Evolutionary conservation across 2,329 filamentous ascomycete species (phyloP), one percentile per base, ranked within the genome.

Genomic region (Neofusicoccum umdonicola): DNA sequence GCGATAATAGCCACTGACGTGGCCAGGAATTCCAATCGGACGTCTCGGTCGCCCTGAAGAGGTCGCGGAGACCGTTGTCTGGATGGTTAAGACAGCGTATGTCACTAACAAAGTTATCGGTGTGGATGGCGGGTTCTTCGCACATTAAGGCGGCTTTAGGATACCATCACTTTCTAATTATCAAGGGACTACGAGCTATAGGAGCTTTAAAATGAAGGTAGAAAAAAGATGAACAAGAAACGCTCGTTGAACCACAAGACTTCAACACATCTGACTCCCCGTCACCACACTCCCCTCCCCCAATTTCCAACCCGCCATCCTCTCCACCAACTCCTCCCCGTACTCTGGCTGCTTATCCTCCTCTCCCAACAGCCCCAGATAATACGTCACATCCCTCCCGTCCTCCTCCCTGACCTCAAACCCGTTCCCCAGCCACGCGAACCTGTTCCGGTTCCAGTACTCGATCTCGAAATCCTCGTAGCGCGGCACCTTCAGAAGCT

Each of bases 61-160:
- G 69, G 76, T 82, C 65, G 80, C 81, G 1, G 79, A 81, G 67
- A 81, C 79, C 9, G 79, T 83, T 8, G 62, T 78, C 9, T 82
- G 80, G 80, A 79, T 82, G 72, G 75, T 81, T 11, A 79, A 78
- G 70, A 82, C 77, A 3, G 75, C 74, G 1, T 82, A 81, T 71
- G 73, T 81, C 62, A 82, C 80, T 15, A 81, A 81, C 61, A 82
- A 83, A 69, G 66, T 72, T 22, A 68, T 72, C 48, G 68, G 65
- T 2, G 67, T 72, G 19, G 70, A 72, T 63, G 70, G 71, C 31
- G 70, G 71, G 15, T 68, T 70, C 66, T 67, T 70, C 65, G 68
- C 68, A 42, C 69, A 71, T 62, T 70, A 65, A 68, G 13, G 12
- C 3, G 13, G 22, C 12, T 17, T 8, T 9, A 41, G 39, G 11